Evolutionary conservation across 805 yeast genomes (phyloP).

Genomic region (Metahyphopichia silvanorum): DNA sequence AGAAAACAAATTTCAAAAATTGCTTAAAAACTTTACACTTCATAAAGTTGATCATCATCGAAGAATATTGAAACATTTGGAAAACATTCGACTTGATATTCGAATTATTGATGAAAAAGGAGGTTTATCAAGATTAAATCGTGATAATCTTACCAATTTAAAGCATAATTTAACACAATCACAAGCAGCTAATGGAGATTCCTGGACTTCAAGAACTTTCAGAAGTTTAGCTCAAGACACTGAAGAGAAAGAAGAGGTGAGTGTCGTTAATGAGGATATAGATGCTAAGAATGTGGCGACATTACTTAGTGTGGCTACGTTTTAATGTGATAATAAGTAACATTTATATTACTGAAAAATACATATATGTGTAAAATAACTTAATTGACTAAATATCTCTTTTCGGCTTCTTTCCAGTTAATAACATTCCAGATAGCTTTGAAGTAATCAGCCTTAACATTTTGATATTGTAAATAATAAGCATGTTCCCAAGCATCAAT

Average conservation of each 20-base stretch:
- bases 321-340: no score
- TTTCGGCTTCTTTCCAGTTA: slow-evolving; percentile 89
- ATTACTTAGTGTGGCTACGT: slow-evolving; percentile 72
- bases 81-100: slow-evolving; percentile 65
- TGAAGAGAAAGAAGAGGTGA: slow-evolving; percentile 21
- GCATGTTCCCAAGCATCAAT: slow-evolving; percentile 98
- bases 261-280: slow-evolving; percentile 6
- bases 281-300: slow-evolving; percentile 86
- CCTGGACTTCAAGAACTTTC: slow-evolving; percentile 43
- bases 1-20: slow-evolving; percentile 50
- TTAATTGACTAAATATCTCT: slow-evolving; percentile 43
- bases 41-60: slow-evolving; percentile 84
- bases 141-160: slow-evolving; percentile 56
- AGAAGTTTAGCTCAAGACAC: slow-evolving; percentile 29
- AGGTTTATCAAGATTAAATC: slow-evolving; percentile 78
- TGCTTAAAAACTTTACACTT: slow-evolving; percentile 59
- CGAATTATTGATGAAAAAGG: slow-evolving; percentile 73
- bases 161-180: slow-evolving; percentile 41
- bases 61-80: slow-evolving; percentile 70
- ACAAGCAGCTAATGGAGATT: slow-evolving; percentile 39
- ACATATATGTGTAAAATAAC: background rate
- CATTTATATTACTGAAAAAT: slow-evolving; percentile 1
- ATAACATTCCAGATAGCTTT: slow-evolving; percentile 92
- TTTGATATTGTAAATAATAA: slow-evolving; percentile 88
- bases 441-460: slow-evolving; percentile 88